A percentile compares a stretch with the other conserved stretches of the same genome.
These are phyloP conservation scores for Sclerotinia sclerotiorum DNA, from an alignment of 2,329 filamentous ascomycete species.

Conservation along the genomic window DNA sequence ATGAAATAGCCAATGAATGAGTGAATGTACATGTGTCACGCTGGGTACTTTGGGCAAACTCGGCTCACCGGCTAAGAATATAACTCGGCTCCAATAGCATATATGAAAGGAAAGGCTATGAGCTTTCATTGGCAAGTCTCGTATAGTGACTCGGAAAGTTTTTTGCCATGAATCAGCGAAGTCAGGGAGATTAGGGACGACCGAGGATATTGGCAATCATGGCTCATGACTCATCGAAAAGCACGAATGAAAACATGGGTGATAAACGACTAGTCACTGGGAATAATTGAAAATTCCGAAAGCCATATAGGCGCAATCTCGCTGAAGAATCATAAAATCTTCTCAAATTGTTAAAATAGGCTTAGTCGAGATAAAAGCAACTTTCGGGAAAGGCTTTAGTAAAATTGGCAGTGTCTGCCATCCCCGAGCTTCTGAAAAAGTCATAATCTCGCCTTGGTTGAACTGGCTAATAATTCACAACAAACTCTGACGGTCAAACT, in stretches of 20 bases:
- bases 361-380: not conserved
- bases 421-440: no score
- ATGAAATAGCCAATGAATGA: not conserved
- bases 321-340: no score
- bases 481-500: not conserved
- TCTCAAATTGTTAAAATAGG: no score
- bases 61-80: not conserved
- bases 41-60: not conserved
- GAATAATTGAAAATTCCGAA: not conserved
- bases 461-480: no score
- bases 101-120: not conserved
- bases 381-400: no score
- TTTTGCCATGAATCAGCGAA: not conserved
- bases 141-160: not conserved
- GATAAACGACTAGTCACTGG: not conserved
- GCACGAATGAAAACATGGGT: not conserved
- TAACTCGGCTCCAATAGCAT: not conserved
- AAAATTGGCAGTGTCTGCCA: not conserved
- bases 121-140: not conserved
- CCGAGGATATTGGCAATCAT: no score
- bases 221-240: not conserved
- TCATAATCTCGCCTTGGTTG: not conserved
- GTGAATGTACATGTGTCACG: not conserved
- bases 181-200: not conserved
- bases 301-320: not conserved